Percentiles rank a stretch among this genome's conserved stretches.
phyloP scores from a whole-genome alignment of 1,284 basidiomycete species.

The Amylostereum areolatum region DNA sequence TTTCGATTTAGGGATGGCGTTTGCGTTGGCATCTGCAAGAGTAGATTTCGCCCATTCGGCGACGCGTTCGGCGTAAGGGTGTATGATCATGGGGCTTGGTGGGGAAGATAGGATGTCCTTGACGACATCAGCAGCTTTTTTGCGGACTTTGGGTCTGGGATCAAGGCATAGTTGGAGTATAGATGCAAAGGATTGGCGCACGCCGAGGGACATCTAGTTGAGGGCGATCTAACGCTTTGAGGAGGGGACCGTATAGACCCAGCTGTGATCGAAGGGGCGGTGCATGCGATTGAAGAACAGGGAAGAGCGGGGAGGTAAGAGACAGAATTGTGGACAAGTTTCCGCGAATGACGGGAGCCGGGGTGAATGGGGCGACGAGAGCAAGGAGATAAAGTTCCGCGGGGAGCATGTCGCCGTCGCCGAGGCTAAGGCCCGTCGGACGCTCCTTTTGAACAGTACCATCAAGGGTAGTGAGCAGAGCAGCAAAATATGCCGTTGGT shows the following conservation, averaged over 20 bases:
- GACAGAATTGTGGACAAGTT: constrained; percentile 59
- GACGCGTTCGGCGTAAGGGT: constrained; percentile 82
- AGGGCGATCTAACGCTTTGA: constrained; percentile 62
- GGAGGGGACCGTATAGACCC: constrained; percentile 64
- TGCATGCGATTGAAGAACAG: constrained; percentile 56
- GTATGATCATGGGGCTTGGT: constrained; percentile 67
- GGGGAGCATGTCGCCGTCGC: constrained; percentile 79
- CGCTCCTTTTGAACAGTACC: constrained; percentile 60
- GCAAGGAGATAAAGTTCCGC: constrained; percentile 89
- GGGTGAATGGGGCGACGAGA: constrained; percentile 70
- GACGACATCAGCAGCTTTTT: constrained; percentile 83
- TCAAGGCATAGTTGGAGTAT: constrained; percentile 83
- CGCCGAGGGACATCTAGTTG: constrained; percentile 62
- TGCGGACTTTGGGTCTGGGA: constrained; percentile 90
- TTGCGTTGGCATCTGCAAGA: constrained; percentile 62
- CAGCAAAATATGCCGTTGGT: constrained; percentile 86
- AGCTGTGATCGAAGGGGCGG: constrained; percentile 71
- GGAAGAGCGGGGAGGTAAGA: constrained; percentile 78
- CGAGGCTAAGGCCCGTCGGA: constrained; percentile 42
- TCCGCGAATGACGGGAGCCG: constrained; percentile 66
- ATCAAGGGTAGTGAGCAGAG: constrained; percentile 76
- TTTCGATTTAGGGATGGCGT: constrained; percentile 55
- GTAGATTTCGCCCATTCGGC: constrained; percentile 74
- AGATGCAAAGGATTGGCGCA: constrained; percentile 73
- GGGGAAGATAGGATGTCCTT: constrained; percentile 70